Base-by-base conservation (phyloP, 2,329 filamentous ascomycete genomes). In the Ascochyta viciae-villosae region DNA sequence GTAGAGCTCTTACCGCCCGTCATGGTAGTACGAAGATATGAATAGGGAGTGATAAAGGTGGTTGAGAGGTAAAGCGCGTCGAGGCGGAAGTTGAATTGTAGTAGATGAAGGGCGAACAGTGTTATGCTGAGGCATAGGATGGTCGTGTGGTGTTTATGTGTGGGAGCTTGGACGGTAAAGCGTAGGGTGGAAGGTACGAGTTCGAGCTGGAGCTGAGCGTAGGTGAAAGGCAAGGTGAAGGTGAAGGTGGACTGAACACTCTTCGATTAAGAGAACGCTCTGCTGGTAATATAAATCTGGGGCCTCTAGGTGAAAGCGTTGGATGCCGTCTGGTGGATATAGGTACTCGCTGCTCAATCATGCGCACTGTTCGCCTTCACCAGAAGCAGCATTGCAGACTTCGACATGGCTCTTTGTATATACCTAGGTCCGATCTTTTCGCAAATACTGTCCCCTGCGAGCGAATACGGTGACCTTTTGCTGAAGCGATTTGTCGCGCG, bases 161-260 rank as follows among this genome's bases (percentile, higher is more conserved):
- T n/a, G n/a, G 29, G 15, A 43, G 38, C 47, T 50, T 50, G 29
- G 29, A 41, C 33, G 16, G 12, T 16, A 19, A 40, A 34, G 27
- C 16, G 19, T 24, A 34, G 19, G 16, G 19, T 23, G 22, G 44
- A 54, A 54, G 24, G 39, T 19, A 9, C 31, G 29, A 53, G 43
- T 23, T 48, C 19, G 19, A 19, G 19, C 19, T 19, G 37, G 19
- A 19, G 12, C 43, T 44, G 23, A 38, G 16, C 15, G 15, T 19
- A 12, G 3, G 22, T 12, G 31, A 34, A 12, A 13, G 31, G 1
- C 16, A 38, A 38, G 35, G 35, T 22, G 19, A 31, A 54, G 44
- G 50, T 54, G 50, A 54, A 53, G 27, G 49, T 16, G 23, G 34
- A 26, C 22, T 16, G 16, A 12, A 39, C 16, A 15, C 5, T 12